A percentile compares a stretch with the other conserved stretches of the same genome.
phyloP scores from a whole-genome alignment of 805 yeast species.

The Pichia cephalocereana region DNA sequence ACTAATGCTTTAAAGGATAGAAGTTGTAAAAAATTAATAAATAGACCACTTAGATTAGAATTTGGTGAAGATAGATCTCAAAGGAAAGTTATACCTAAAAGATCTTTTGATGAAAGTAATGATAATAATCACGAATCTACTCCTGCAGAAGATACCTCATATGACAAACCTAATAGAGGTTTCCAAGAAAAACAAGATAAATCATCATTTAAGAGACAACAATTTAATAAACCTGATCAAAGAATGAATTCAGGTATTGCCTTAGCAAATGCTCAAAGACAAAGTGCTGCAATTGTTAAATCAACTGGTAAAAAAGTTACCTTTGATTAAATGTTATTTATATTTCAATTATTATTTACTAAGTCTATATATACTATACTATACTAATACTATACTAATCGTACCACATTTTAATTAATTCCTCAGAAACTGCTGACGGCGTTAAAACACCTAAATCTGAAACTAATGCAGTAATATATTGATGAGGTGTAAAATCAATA shows the following conservation, averaged over 20 bases:
- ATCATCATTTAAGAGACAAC: constrained; percentile 6
- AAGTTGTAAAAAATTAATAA: constrained; percentile 53
- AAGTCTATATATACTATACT: no score
- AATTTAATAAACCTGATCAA: constrained; percentile 25
- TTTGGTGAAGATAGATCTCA: constrained; percentile 87
- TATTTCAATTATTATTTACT: no score
- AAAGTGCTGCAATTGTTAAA: constrained; percentile 77
- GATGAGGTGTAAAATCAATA: constrained; percentile 93
- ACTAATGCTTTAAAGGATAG: constrained; percentile 73
- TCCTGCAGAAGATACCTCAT: neutral
- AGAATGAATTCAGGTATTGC: constrained; percentile 76
- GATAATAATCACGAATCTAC: neutral
- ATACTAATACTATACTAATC: constrained; percentile 47
- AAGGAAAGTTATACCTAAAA: constrained; percentile 21
- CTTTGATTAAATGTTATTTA: constrained; percentile 34
- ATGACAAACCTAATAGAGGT: constrained; percentile 8
- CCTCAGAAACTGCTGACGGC: constrained; percentile 98
- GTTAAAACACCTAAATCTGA: constrained; percentile 96
- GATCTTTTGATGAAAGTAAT: neutral
- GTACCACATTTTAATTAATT: constrained; percentile 95
- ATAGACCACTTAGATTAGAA: constrained; percentile 76
- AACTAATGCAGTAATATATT: constrained; percentile 87
- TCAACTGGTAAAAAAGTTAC: constrained; percentile 83
- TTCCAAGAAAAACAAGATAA: constrained; percentile 22
- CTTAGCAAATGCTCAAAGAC: constrained; percentile 81